Evolutionary conservation across 495 filamentous ascomycete species (phyloP).

Genomic region (Neurospora discreta): DNA sequence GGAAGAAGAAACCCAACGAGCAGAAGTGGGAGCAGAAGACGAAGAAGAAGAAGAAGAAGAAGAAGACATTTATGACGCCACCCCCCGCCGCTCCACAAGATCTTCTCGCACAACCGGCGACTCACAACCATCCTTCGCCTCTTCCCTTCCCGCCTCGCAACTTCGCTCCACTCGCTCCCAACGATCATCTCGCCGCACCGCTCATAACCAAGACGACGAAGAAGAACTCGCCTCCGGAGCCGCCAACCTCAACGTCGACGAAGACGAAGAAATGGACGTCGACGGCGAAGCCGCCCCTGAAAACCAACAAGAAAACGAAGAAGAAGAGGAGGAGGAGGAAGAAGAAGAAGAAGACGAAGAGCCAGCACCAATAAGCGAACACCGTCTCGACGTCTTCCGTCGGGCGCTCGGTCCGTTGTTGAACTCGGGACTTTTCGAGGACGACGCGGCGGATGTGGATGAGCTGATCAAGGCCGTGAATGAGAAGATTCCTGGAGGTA

Average conservation of each 20-base stretch:
- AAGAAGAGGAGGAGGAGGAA: constrained; percentile 6
- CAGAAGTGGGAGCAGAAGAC: too few relatives aligned
- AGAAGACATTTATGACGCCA: constrained; percentile 29
- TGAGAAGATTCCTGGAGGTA: constrained; percentile 37
- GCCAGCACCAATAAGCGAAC: constrained; percentile 42
- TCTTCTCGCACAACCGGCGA: constrained; percentile 6
- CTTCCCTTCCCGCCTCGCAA: constrained; percentile 35
- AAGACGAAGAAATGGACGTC: constrained; percentile 3
- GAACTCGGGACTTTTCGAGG: constrained; percentile 63
- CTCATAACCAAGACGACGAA: constrained; percentile 15
- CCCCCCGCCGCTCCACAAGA: constrained; percentile 27
- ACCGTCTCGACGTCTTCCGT: constrained; percentile 63
- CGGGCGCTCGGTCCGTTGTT: constrained; percentile 69
- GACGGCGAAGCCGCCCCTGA: constrained; percentile 9
- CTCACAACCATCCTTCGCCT: constrained; percentile 37
- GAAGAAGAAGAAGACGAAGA: constrained; percentile 11
- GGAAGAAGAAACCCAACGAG: constrained; percentile 12
- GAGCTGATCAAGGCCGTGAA: constrained; percentile 75
- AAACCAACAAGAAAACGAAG: constrained; percentile 7
- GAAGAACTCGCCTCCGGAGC: constrained; percentile 30
- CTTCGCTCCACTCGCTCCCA: constrained; percentile 24
- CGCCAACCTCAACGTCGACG: constrained; percentile 24
- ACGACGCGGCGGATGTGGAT: constrained; percentile 67
- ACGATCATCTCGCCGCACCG: background rate
- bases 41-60: constrained; percentile 29